A percentile compares a stretch with the other conserved stretches of the same genome.
Conservation (phyloP, 2,329 filamentous ascomycete species). For the Monosporascus ibericus region DNA sequence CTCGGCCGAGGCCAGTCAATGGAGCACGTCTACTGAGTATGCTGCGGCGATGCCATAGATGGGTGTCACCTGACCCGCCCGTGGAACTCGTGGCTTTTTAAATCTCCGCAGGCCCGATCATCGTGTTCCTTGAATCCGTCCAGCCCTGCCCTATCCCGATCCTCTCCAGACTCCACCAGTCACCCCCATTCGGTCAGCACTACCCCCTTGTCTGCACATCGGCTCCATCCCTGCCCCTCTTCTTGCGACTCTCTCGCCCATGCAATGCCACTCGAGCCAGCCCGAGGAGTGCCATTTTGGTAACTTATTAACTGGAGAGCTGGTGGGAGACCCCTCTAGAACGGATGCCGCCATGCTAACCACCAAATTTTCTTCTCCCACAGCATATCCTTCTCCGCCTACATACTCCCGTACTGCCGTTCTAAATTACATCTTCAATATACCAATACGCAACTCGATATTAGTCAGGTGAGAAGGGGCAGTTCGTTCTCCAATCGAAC, state of each 20-base stretch:
- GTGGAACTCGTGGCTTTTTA: background rate
- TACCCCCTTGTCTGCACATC: slow-evolving; percentile 12
- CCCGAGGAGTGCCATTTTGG: slow-evolving; percentile 18
- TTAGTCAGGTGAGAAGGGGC: slow-evolving; percentile 30
- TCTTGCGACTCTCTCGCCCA: slow-evolving; percentile 15
- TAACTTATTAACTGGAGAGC: slow-evolving; percentile 1
- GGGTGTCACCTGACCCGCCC: background rate
- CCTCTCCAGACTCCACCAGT: slow-evolving; percentile 15
- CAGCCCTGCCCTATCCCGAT: background rate
- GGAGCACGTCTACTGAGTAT: background rate
- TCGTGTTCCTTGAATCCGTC: background rate
- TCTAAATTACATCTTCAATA: slow-evolving; percentile 36
- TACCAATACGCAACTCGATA: slow-evolving; percentile 35
- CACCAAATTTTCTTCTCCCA: slow-evolving; percentile 19
- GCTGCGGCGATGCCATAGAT: background rate
- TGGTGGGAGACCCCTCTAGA: slow-evolving; percentile 15
- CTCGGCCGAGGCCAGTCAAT: no score
- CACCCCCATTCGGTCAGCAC: slow-evolving; percentile 14
- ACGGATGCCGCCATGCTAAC: slow-evolving; percentile 14
- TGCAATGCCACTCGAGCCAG: slow-evolving; percentile 16
- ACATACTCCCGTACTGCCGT: slow-evolving; percentile 28
- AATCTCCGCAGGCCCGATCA: background rate
- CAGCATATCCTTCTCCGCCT: slow-evolving; percentile 17
- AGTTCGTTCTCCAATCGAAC: slow-evolving; percentile 30
- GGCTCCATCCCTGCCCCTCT: slow-evolving; percentile 15